Evolutionary conservation across 1,139 yeast genomes (phyloP).

Genomic region (Saccharomyces uvarum): DNA sequence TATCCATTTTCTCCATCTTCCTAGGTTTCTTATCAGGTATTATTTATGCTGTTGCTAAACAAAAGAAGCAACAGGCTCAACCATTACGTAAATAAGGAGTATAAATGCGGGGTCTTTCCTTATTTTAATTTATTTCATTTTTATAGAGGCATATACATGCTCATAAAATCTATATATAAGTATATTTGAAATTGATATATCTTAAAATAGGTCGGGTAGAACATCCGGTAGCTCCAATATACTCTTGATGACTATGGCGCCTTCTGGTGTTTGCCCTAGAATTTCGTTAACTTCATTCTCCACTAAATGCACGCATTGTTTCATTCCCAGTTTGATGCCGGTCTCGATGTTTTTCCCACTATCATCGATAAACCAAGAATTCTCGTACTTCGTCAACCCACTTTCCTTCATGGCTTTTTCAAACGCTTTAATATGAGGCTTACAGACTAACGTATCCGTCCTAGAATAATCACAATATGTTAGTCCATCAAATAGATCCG

Average conservation of each 20-base stretch:
- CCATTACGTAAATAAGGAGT: conserved; percentile 8
- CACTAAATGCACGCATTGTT: conserved; percentile 36
- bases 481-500: conserved; percentile 86
- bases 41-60: conserved; percentile 91
- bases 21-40: conserved; percentile 92
- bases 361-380: conserved; percentile 74
- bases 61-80: conserved; percentile 43
- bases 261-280: conserved; percentile 34
- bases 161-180: not conserved
- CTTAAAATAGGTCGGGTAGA: conserved; percentile 42
- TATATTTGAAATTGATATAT: conserved; percentile 35
- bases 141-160: not conserved
- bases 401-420: conserved; percentile 55
- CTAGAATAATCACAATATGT: conserved; percentile 79
- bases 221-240: conserved; percentile 42
- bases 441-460: conserved; percentile 60
- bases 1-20: conserved; percentile 82
- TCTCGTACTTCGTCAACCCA: conserved; percentile 42
- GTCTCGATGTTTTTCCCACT: conserved; percentile 54
- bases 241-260: conserved; percentile 39
- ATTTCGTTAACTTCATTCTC: conserved; percentile 37
- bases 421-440: conserved; percentile 66
- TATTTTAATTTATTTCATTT: not conserved
- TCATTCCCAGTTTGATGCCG: conserved; percentile 40
- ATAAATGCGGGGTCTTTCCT: not conserved